Conservation (phyloP, 257 asterid genomes). For the Solanum chmielewskii region DNA sequence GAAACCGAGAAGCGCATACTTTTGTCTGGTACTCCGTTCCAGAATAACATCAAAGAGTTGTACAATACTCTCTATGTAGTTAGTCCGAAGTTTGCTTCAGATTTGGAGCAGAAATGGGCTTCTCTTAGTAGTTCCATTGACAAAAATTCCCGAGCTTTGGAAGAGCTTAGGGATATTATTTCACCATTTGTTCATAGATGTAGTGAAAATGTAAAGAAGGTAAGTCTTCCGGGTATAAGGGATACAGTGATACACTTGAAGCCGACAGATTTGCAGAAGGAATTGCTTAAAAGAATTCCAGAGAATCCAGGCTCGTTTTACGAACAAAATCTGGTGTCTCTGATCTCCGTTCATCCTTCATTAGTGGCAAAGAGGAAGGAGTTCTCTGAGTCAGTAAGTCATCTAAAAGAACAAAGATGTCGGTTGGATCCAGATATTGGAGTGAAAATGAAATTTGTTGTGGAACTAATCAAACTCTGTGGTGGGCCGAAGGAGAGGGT, state of each 20-base stretch:
- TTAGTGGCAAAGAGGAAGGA: background rate
- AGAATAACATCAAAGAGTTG: slow-evolving; percentile 56
- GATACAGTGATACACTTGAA: slow-evolving; percentile 24
- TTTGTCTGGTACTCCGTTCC: slow-evolving; percentile 80
- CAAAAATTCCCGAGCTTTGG: slow-evolving; percentile 9
- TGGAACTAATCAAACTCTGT: background rate
- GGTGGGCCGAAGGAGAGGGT: background rate
- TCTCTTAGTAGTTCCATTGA: slow-evolving; percentile 24
- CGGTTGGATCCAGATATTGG: background rate
- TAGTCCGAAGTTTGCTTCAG: slow-evolving; percentile 29
- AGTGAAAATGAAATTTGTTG: background rate
- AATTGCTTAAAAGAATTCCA: background rate
- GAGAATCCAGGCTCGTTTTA: background rate
- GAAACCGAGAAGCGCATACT: slow-evolving; percentile 47
- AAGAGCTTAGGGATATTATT: slow-evolving; percentile 33
- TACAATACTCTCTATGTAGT: slow-evolving; percentile 55
- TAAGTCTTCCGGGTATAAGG: slow-evolving; percentile 52
- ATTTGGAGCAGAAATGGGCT: slow-evolving; percentile 19
- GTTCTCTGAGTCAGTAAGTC: background rate
- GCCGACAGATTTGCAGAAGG: background rate
- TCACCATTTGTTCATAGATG: slow-evolving; percentile 56
- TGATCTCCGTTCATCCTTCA: background rate
- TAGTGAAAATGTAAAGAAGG: slow-evolving; percentile 40
- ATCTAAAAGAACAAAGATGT: background rate
- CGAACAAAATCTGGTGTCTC: background rate